Evolutionary conservation across 108 stramenopile species (phyloP), one percentile per base, ranked within the genome.

Genomic region (Skeletonema marinoi): DNA sequence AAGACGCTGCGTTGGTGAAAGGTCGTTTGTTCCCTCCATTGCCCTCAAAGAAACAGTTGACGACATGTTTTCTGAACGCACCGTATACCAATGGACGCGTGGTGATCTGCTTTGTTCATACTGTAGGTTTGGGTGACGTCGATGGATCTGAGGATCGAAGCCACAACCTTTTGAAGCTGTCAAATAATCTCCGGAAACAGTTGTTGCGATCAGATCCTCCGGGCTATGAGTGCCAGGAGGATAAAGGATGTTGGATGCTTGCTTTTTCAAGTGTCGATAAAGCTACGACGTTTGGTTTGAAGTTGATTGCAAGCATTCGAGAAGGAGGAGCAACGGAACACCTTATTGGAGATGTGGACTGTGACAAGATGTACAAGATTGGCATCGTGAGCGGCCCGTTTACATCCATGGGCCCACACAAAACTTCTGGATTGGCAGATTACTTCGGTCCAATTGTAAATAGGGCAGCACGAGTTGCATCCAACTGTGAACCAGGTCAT

Each of bases 391-490:
- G 66, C 17, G 82, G 73, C 32, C 59, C 71, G 0, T 83, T 83
- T 65, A 63, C 70, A 6, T 68, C 51, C 36, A 83, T 83, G 82
- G 77, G 77, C 0, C 77, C 77, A 29, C 77, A 78, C n/a, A 73
- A 64, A 50, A 73, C 31, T 6, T 66, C 78, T 12, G 78, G 78
- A 0, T 56, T 50, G 39, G 81, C 77, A 13, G 81, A 82, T 58
- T 82, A 78, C 31, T 78, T 78, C 42, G 81, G 81, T 35, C 68
- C 71, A 19, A 72, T 82, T 63, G 77, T 78, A 7, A 76, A 82
- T 56, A 61, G 77, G 21, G 44, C 82, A 32, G 33, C 56, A 54
- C 58, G 65, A 38, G 72, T 82, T 14, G 77, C 77, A 46, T 50
- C 39, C 4, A 73, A 73, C 56, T 68, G 66, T 33, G 58, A 77